These are phyloP conservation scores for Plantago ovata DNA, from an alignment of 257 asterid species.

Conservation along the genomic window DNA sequence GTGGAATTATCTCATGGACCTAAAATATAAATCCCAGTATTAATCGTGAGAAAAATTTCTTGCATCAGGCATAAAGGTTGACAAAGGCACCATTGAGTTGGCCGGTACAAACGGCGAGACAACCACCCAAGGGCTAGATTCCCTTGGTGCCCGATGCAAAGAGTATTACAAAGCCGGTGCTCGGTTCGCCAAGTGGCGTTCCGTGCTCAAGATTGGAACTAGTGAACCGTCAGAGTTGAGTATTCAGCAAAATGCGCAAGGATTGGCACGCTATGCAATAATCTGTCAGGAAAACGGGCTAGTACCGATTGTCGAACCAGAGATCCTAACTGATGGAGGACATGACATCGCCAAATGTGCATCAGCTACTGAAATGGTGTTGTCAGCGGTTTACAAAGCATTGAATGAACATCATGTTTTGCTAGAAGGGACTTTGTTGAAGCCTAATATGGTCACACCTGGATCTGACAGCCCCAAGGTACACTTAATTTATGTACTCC, in stretches of 20 bases:
- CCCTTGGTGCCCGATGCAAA: conserved; percentile 62
- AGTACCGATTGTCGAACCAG: conserved; percentile 90
- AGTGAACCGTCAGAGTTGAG: conserved; percentile 71
- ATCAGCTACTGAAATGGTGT: conserved; percentile 64
- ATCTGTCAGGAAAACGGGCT: conserved; percentile 90
- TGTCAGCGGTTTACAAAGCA: conserved; percentile 82
- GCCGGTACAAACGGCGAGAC: conserved; percentile 81
- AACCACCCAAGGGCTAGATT: conserved; percentile 80
- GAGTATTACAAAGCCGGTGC: conserved; percentile 92
- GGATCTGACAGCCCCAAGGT: conserved; percentile 85
- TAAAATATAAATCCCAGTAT: too few species aligned
- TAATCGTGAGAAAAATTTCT: too few species aligned
- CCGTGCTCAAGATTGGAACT: conserved; percentile 71
- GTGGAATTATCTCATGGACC: too few species aligned
- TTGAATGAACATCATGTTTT: conserved; percentile 84
- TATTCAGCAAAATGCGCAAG: conserved; percentile 81
- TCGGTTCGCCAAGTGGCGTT: conserved; percentile 85
- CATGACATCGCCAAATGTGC: conserved; percentile 72
- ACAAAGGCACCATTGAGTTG: conserved; percentile 73
- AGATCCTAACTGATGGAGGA: conserved; percentile 66
- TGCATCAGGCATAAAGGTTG: conserved; percentile 87
- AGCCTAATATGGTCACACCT: conserved; percentile 94
- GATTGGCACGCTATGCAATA: conserved; percentile 83
- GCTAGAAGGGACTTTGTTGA: conserved; percentile 82
- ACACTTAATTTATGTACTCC: background rate